Evolutionary conservation across 768 basidiomycete species (phyloP).

Genomic region (Trametes sanguinea): DNA sequence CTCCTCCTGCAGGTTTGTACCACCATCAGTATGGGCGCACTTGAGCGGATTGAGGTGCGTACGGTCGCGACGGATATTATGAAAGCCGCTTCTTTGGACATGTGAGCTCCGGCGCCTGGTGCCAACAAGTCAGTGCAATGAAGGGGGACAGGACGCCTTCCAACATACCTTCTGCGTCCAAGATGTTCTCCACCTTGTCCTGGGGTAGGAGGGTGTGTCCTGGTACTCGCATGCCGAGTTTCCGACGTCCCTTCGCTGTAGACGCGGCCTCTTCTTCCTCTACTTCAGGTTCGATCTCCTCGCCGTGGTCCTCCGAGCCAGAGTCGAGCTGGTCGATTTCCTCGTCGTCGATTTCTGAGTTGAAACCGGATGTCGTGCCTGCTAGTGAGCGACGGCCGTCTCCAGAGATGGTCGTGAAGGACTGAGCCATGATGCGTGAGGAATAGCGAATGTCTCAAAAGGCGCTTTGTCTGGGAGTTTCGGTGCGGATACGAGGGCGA

Average conservation of each 20-base stretch:
- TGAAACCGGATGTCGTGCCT: slow-evolving; percentile 19
- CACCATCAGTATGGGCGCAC: background rate
- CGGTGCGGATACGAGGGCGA: background rate
- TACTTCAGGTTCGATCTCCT: slow-evolving; percentile 20
- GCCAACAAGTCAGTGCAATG: background rate
- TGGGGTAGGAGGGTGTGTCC: slow-evolving; percentile 72
- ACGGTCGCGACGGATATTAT: slow-evolving; percentile 79
- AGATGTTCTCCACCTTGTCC: slow-evolving; percentile 69
- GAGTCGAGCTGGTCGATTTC: slow-evolving; percentile 71
- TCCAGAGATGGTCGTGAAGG: slow-evolving; percentile 20
- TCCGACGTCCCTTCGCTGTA: slow-evolving; percentile 31
- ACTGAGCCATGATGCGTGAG: slow-evolving; percentile 21
- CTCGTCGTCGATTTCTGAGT: slow-evolving; percentile 50
- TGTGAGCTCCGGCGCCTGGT: slow-evolving; percentile 56
- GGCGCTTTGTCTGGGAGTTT: background rate
- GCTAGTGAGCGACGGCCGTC: slow-evolving; percentile 20
- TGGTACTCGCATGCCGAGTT: slow-evolving; percentile 48
- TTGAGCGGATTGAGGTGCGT: slow-evolving; percentile 21
- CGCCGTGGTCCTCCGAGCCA: slow-evolving; percentile 45
- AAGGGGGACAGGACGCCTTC: background rate
- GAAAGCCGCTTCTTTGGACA: slow-evolving; percentile 78
- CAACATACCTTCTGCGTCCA: slow-evolving; percentile 72
- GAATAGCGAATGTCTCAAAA: background rate
- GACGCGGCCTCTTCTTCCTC: slow-evolving; percentile 14
- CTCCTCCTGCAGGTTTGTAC: slow-evolving; percentile 60